Evolutionary conservation across 805 yeast species (phyloP).

Genomic region (Saccharomycopsis fodiens): DNA sequence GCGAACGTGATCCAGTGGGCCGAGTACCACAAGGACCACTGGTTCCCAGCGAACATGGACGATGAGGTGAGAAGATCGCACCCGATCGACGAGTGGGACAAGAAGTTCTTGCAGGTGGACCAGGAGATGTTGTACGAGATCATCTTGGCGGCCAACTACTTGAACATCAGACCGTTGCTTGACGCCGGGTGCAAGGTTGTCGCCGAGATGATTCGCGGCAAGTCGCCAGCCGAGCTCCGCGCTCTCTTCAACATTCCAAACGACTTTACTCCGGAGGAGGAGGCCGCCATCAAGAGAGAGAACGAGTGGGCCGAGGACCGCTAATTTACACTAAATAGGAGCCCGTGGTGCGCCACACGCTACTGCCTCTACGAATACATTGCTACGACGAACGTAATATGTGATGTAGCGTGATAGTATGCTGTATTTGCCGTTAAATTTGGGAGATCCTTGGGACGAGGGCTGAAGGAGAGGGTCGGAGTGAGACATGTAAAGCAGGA

Average conservation of each 20-base stretch:
- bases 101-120: slow-evolving; percentile 86
- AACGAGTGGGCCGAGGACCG: slow-evolving; percentile 91
- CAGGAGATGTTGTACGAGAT: slow-evolving; percentile 83
- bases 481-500: too few relatives aligned
- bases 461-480: too few relatives aligned
- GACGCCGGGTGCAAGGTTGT: slow-evolving; percentile 77
- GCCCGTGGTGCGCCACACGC: too few relatives aligned
- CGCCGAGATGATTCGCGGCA: slow-evolving; percentile 78
- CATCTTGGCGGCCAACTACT: slow-evolving; percentile 72
- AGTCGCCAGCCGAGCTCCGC: slow-evolving; percentile 73
- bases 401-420: too few relatives aligned
- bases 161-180: slow-evolving; percentile 65
- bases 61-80: slow-evolving; percentile 82
- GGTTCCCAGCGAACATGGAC: slow-evolving; percentile 72
- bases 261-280: slow-evolving; percentile 82
- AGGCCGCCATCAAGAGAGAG: slow-evolving; percentile 79
- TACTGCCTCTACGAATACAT: too few relatives aligned
- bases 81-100: slow-evolving; percentile 94
- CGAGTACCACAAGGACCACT: slow-evolving; percentile 81
- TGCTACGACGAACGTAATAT: too few relatives aligned
- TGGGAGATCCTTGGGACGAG: too few relatives aligned
- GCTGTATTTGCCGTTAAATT: too few relatives aligned
- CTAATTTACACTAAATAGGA: slow-evolving; percentile 30
- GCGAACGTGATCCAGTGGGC: slow-evolving; percentile 95
- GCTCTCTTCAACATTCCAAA: slow-evolving; percentile 74